Evolutionary conservation across 2,329 filamentous ascomycete species (phyloP), one percentile per base, ranked within the genome.

Genomic region (Exophiala dermatitidis): DNA sequence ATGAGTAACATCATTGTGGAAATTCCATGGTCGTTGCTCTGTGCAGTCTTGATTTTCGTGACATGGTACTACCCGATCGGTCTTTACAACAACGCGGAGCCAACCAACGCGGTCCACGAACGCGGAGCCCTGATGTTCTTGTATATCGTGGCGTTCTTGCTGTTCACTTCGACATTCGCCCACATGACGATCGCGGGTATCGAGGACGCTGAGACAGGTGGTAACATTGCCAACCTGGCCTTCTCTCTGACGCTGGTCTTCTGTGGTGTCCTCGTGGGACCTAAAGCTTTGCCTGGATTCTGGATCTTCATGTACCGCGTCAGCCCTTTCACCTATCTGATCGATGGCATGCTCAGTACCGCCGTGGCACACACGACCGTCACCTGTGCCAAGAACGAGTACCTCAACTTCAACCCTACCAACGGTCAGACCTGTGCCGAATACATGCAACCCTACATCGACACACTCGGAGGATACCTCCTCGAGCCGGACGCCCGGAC

Each of bases 301-400:
- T 90, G 85, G 85, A 81, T 81, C 56, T 88, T 87, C 71, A 88
- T 88, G 85, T 86, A 88, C 67, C 32, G 85, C 46, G 71, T 90
- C 46, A 89, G 84, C 0, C 89, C 90, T 0, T 86, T 95, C 62
- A 90, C 86, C 0, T 95, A 95, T 67, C 73, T 93, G 10, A 81
- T 91, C 29, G 78, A 79, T 6, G 86, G 83, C 26, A 82, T 95
- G 72, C 68, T 91, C 0, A 78, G 84, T 0, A 80, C 79, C 0
- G 87, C 81, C 2, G 72, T 95, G 3, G 85, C 86, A 38, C 83
- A 85, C 62, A 81, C 80, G 0, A 46, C 70, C 0, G 82, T 91
- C 32, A 61, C 67, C 0, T 95, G 90, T 68, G 80, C 86, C 0
- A 59, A 67, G 4, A 86, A 85, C 65, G 90, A 95, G 67, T 77